Evolutionary conservation across 1,284 basidiomycete genomes (phyloP), one percentile per base, ranked within the genome.

Genomic region (Cerioporus squamosus): DNA sequence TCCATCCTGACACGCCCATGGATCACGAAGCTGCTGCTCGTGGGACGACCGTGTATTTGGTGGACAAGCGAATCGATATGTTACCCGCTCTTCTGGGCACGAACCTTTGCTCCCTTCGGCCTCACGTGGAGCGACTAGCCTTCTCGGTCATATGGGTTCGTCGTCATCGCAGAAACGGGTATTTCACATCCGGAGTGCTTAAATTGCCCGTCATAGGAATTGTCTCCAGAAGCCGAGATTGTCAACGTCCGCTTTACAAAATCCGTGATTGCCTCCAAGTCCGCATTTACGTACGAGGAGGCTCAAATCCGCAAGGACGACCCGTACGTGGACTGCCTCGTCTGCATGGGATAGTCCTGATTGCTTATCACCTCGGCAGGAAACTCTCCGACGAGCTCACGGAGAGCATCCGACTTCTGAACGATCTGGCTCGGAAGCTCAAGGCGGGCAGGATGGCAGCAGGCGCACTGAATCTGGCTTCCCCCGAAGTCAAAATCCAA

Each of bases 21-120:
- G 97, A 99, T 68, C 88, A 81, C 38, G 97, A 99, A 74, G 97
- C 97, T 17, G 94, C 97, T 15, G 86, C 95, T 14, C 84, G 97
- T 55, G 97, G 97, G 12, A 99, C 97, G 1, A 99, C 97, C 0
- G 97, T 99, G 3, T 99, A 99, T 73, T 85, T 99, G 5, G 97
- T 99, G 2, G 97, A 99, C 80, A 97, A 97, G 76, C 91, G 97
- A 39, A 97, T 99, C 55, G 97, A 99, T 78, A 99, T 99, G 97
- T 81, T 99, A 53, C 97, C 97, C 0, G 82, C 91, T 17, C 80
- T 99, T 9, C 82, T 99, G 9, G 97, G 97, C 2, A 99, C 97
- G 2, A 99, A 99, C 68, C 78, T 99, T 7, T 99, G 97, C 73
- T 98, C 95, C 2, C 79, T 99, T 44, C 81, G 97, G 42, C 95